Base-by-base conservation (phyloP, 257 asterid genomes). In the Ajuga chamaepitys region DNA sequence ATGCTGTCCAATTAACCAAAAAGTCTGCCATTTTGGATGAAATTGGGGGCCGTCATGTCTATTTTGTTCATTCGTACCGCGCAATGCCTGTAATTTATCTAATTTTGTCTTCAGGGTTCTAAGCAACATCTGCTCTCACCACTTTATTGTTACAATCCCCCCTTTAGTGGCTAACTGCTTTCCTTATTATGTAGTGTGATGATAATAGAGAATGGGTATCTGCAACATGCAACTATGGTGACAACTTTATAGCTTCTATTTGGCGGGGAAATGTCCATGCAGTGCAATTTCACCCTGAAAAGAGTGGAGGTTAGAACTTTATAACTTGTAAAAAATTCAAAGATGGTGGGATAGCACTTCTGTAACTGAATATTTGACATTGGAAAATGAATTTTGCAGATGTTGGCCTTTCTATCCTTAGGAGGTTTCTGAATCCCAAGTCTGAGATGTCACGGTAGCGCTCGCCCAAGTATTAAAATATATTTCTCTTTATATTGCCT, bases 251-350 rank as follows among this genome's bases (percentile, higher is more conserved):
- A 71, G 92, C 99, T 62, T 89, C 99, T 46, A 73, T 93, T 64
- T 81, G 86, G 75, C 77, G 80, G 75, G 99, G 99, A 78, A 89
- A 89, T 72, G 95, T 89, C 46, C 91, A 89, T 14, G 99, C 97
- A 14, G 99, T 89, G 57, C 99, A 93, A 77, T 93, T 93, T 74
- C 99, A 93, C 72, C 99, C 99, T 1, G 99, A 93, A 80, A 93
- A 89, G 84, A 93, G 97, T 81, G 99, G 97, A 59, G 97, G 99
- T 90, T 64, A 54, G 83, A 55, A 26, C 18, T 62, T 52, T 53
- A 44, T 26, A 12, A 44, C 16, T 44, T 41, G n/a, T 70, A 4
- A 37, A 64, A 34, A 63, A 44, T 17, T 66, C 42, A 44, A 53
- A 30, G 37, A 56, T 53, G 24, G 59, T 16, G 26, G 24, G 46